phyloP scores from a whole-genome alignment of 1,139 yeast genomes.

The Sugiyamaella pinicola region DNA sequence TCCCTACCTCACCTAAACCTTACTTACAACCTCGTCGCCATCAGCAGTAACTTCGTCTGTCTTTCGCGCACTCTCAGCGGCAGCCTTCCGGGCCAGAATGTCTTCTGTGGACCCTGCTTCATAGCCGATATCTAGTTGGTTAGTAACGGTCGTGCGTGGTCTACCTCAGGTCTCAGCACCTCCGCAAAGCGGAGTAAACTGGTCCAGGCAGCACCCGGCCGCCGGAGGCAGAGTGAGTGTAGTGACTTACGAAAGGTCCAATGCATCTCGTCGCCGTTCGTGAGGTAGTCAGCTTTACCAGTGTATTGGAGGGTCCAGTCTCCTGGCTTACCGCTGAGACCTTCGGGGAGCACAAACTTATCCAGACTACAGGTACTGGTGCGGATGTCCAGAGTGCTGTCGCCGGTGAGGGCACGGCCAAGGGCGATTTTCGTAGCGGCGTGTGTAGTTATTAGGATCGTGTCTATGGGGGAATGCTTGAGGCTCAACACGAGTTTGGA shows the following conservation, averaged over 20 bases:
- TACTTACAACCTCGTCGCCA: slow-evolving; percentile 34
- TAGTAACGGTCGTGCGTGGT: too few relatives aligned
- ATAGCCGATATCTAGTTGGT: slow-evolving; percentile 22
- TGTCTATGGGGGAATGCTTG: slow-evolving; percentile 38
- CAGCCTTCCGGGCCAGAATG: slow-evolving; percentile 25
- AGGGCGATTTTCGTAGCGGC: slow-evolving; percentile 84
- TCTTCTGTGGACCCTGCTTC: slow-evolving; percentile 29
- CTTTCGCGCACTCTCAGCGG: slow-evolving; percentile 8
- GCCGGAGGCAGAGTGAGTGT: too few relatives aligned
- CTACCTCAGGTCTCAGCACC: too few relatives aligned
- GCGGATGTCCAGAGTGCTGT: slow-evolving; percentile 50
- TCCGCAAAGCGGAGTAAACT: too few relatives aligned
- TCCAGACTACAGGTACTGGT: slow-evolving; percentile 64
- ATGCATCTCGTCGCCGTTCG: slow-evolving; percentile 86
- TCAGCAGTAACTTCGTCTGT: slow-evolving; percentile 7
- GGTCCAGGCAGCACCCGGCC: too few relatives aligned
- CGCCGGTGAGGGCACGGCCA: slow-evolving; percentile 66
- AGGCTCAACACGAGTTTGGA: slow-evolving; percentile 56
- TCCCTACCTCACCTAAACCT: neutral
- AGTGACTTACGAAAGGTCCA: slow-evolving; percentile 65
- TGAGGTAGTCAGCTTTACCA: slow-evolving; percentile 68
- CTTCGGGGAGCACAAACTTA: slow-evolving; percentile 50
- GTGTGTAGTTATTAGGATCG: slow-evolving; percentile 68
- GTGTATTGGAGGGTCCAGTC: slow-evolving; percentile 62
- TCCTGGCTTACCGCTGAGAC: slow-evolving; percentile 43